Evolutionary conservation across 352 stramenopile species (phyloP), one percentile per base, ranked within the genome.

Genomic region (Globisporangium sylvaticum): DNA sequence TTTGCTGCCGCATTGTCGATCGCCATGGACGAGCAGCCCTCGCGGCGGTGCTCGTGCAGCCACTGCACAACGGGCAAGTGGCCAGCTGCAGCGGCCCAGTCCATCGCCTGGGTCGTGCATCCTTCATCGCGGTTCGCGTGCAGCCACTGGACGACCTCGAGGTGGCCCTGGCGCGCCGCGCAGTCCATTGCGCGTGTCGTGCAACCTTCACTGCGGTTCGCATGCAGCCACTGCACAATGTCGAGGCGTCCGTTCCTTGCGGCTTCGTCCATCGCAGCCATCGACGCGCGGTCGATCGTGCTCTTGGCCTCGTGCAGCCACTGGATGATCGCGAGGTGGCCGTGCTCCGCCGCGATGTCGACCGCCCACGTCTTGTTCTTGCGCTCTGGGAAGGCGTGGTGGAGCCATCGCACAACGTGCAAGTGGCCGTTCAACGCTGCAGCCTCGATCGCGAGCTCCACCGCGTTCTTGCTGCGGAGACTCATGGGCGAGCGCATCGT

Each of bases 11-110:
- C 62, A 4, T 20, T 53, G 15, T 67, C 52, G 5, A 67, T 67
- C 39, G 52, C 50, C 14, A 60, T 37, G 25, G 37, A 37, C 52
- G 62, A 62, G 31, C 78, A 85, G 5, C 79, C 80, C 69, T 89
- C 81, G 9, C 69, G 78, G 2, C 82, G 66, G 53, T 88, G 64
- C 10, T 31, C 53, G 32, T 92, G 80, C 14, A 92, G 72, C 81
- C 81, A 92, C 46, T 87, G 58, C 2, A 92, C 67, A 3, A 90
- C 76, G 1, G 76, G 42, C n/a, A 92, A 64, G 44, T 92, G 77
- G 10, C 84, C 84, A 42, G 81, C 65, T 25, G 81, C 68, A 0
- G 84, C 80, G 0, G 84, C 84, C 70, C 87, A 88, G 66, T 92
- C 84, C 64, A 92, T 90, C 18, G 84, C 84, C 50, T 76, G 73